phyloP scores from a whole-genome alignment of 2,329 filamentous ascomycete species.

The Phialocephala sp. region DNA sequence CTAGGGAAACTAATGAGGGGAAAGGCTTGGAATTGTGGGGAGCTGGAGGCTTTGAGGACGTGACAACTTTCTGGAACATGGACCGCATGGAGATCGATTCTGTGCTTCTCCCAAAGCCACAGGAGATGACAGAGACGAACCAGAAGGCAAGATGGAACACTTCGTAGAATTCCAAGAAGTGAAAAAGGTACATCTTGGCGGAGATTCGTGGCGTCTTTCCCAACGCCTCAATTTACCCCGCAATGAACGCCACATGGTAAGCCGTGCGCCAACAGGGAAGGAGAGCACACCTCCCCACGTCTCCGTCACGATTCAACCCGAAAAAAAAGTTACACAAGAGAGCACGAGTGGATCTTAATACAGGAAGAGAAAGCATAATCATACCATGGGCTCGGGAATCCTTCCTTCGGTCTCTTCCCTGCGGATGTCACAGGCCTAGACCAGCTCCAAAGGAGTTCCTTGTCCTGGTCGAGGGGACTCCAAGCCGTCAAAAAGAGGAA shows the following conservation, averaged over 20 bases:
- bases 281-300: neutral
- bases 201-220: neutral
- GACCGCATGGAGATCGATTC: neutral
- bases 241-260: slow-evolving; percentile 2
- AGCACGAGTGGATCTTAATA: neutral
- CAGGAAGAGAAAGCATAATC: neutral
- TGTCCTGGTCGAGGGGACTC: neutral
- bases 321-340: neutral
- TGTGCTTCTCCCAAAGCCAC: neutral
- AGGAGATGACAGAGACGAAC: neutral
- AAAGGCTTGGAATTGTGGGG: slow-evolving; percentile 1
- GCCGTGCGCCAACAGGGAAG: slow-evolving; percentile 5
- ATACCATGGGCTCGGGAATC: slow-evolving; percentile 1
- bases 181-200: neutral
- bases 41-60: neutral
- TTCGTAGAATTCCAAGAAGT: neutral
- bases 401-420: neutral
- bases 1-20: slow-evolving; percentile 1
- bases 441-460: neutral
- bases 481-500: neutral
- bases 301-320: neutral
- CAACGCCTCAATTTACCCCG: neutral
- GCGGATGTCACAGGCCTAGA: neutral
- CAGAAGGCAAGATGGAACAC: neutral
- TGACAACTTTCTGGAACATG: neutral